Evolutionary conservation across 495 filamentous ascomycete species (phyloP).

Genomic region (Penicillium ucsense): DNA sequence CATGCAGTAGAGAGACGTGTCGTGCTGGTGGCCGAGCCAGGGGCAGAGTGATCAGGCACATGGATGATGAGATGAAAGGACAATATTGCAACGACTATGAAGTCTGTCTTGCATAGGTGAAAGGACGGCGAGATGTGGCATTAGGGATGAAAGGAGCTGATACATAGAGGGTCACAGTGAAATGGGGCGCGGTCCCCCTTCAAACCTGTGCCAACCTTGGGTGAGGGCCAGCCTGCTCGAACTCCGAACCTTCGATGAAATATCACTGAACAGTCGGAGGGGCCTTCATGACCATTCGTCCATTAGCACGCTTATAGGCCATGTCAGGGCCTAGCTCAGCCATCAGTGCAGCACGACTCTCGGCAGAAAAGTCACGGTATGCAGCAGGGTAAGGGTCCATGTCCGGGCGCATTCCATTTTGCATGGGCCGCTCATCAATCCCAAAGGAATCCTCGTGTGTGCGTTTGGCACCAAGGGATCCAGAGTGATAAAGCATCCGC

Average conservation of each 20-base stretch:
- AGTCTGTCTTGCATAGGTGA: no score
- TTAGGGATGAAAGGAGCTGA: no score
- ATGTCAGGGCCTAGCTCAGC: constrained; percentile 30
- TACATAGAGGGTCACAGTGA: no score
- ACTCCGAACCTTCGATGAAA: neutral
- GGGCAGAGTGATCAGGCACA: no score
- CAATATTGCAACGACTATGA: no score
- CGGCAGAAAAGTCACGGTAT: constrained; percentile 21
- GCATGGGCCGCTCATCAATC: constrained; percentile 31
- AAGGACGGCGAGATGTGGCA: no score
- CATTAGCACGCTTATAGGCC: constrained; percentile 44
- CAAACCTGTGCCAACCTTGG: no score
- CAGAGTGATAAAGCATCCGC: constrained; percentile 26
- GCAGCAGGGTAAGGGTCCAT: constrained; percentile 19
- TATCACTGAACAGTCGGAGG: constrained; percentile 14
- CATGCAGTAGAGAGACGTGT: no score
- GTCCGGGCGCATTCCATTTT: constrained; percentile 44
- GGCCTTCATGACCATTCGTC: constrained; percentile 25
- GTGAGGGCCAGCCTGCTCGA: neutral
- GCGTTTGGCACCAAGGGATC: constrained; percentile 23
- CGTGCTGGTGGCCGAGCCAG: no score
- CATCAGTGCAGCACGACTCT: constrained; percentile 20
- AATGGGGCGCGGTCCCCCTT: no score
- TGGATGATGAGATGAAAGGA: no score
- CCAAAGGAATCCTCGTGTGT: constrained; percentile 36